Percentiles rank a stretch among this genome's conserved stretches.
phyloP scores from a whole-genome alignment of 2,329 filamentous ascomycete genomes.

The Teratosphaeriaceae sp. region DNA sequence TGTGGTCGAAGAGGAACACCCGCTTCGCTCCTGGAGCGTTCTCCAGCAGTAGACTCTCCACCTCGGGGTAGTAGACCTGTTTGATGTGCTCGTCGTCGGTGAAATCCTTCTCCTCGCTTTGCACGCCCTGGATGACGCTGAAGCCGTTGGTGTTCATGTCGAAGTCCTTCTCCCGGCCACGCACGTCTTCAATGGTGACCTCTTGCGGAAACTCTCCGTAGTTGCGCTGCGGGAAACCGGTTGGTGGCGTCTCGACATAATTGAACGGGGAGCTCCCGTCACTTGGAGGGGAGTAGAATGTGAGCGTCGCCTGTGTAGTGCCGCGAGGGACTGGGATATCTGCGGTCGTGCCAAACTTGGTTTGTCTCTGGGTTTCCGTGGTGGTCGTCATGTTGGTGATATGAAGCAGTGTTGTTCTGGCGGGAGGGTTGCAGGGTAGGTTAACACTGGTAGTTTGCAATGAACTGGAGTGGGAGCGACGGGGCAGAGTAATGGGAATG shows the following conservation, averaged over 20 bases:
- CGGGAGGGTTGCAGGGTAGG: neutral
- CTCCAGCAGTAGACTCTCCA: conserved; percentile 63
- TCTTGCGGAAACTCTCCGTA: conserved; percentile 45
- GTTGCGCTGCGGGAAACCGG: conserved; percentile 59
- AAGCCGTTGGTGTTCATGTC: conserved; percentile 71
- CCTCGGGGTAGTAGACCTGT: conserved; percentile 74
- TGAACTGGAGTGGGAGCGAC: neutral
- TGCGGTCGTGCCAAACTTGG: conserved; percentile 18
- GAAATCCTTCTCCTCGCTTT: conserved; percentile 54
- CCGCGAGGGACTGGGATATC: conserved; percentile 47
- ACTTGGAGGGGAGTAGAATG: conserved; percentile 57
- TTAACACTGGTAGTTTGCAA: neutral
- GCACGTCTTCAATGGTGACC: conserved; percentile 64
- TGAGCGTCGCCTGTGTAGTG: conserved; percentile 54
- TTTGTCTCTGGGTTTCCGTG: conserved; percentile 19
- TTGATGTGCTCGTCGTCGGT: conserved; percentile 62
- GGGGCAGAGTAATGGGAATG: neutral
- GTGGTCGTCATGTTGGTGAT: conserved; percentile 17
- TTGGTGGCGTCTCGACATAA: conserved; percentile 54
- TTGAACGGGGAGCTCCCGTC: conserved; percentile 55
- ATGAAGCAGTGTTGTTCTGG: neutral
- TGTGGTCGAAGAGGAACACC: conserved; percentile 80
- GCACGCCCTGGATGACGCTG: conserved; percentile 53
- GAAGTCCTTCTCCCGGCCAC: conserved; percentile 61
- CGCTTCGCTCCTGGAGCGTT: conserved; percentile 59